A percentile compares a stretch with the other conserved stretches of the same genome.
Conservation (phyloP, 2,329 filamentous ascomycete genomes). For the Paraconiothyrium brasiliense region DNA sequence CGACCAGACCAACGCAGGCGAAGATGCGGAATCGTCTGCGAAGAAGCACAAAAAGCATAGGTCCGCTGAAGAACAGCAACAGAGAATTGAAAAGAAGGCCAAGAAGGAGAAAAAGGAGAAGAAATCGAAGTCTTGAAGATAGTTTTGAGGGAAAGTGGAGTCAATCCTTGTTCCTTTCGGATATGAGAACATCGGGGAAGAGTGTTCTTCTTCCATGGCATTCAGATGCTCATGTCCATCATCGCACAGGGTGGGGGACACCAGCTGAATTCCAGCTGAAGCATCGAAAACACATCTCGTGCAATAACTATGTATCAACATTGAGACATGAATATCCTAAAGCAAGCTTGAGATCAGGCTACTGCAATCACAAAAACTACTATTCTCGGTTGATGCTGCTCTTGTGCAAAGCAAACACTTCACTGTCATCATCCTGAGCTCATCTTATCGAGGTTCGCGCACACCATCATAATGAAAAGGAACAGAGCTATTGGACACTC, state of each 20-base stretch:
- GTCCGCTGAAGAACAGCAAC: conserved; percentile 46
- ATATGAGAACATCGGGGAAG: background rate
- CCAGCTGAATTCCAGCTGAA: background rate
- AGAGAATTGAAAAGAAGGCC: conserved; percentile 50
- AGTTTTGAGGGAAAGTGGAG: background rate
- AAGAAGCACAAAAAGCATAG: conserved; percentile 54
- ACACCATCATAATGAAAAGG: background rate
- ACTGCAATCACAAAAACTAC: background rate
- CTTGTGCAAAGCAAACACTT: background rate
- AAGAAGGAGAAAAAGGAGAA: conserved; percentile 44
- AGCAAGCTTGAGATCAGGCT: background rate
- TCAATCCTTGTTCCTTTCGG: background rate
- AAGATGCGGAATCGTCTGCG: conserved; percentile 37
- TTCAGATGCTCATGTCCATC: background rate
- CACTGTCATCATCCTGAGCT: background rate
- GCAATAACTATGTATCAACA: background rate
- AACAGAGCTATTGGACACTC: background rate
- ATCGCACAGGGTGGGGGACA: background rate
- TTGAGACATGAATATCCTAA: background rate
- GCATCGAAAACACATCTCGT: background rate
- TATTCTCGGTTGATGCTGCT: background rate
- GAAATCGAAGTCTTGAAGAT: conserved; percentile 26
- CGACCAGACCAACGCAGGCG: conserved; percentile 41
- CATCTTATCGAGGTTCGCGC: background rate
- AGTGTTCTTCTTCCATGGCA: background rate